phyloP scores from a whole-genome alignment of 345 rosid genomes.

The Aquilaria malaccensis region DNA sequence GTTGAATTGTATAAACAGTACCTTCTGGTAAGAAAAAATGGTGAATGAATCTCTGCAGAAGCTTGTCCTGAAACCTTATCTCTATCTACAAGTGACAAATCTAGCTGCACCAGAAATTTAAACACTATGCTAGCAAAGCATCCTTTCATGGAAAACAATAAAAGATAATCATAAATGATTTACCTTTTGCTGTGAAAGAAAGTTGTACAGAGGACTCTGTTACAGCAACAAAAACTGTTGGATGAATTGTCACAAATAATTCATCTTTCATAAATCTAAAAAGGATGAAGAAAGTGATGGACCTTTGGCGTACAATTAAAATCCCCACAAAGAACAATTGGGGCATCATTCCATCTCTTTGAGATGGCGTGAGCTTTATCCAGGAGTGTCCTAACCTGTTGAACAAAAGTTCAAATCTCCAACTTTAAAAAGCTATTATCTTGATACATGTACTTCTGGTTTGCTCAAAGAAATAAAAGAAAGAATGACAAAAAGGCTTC shows the following conservation, averaged over 20 bases:
- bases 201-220: constrained; percentile 95
- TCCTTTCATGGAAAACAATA: constrained; percentile 1
- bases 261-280: too few relatives aligned
- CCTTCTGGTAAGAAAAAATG: constrained; percentile 31
- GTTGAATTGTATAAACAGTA: constrained; percentile 18
- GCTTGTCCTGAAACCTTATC: constrained; percentile 90
- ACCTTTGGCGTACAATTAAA: constrained; percentile 96
- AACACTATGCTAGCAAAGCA: constrained; percentile 11
- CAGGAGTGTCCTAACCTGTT: constrained; percentile 72
- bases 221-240: constrained; percentile 20
- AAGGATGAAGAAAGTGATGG: constrained; percentile 10
- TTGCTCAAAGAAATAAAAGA: too few relatives aligned
- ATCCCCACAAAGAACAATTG: constrained; percentile 93
- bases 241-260: too few relatives aligned
- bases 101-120: constrained; percentile 43
- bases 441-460: too few relatives aligned
- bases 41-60: constrained; percentile 48
- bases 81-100: constrained; percentile 60
- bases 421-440: neutral
- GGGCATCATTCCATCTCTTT: constrained; percentile 73
- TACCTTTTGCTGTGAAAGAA: constrained; percentile 81
- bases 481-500: too few relatives aligned
- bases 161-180: neutral
- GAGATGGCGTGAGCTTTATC: constrained; percentile 76
- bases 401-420: constrained; percentile 8